Evolutionary conservation across 176 grass and related monocot species (phyloP).

Genomic region (Zoysia japonica): DNA sequence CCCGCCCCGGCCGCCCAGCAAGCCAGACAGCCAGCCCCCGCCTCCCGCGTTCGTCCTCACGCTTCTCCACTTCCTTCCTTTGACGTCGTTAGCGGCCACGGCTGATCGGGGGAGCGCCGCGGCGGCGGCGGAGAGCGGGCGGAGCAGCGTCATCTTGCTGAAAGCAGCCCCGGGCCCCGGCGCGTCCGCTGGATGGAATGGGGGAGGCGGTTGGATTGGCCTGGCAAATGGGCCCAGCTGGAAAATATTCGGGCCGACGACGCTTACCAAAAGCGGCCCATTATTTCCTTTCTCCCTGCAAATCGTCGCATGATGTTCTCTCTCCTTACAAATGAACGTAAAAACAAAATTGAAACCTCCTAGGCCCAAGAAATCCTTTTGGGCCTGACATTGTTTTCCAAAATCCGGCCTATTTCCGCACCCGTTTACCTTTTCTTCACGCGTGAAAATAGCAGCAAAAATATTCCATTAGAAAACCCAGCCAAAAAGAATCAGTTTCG

Average conservation of each 20-base stretch:
- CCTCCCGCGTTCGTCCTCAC: constrained; percentile 37
- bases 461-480: background rate
- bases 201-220: background rate
- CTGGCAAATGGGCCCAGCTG: background rate
- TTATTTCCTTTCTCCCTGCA: background rate
- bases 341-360: background rate
- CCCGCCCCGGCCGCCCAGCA: constrained; percentile 45
- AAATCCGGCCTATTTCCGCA: background rate
- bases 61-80: constrained; percentile 22
- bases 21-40: constrained; percentile 51
- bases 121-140: constrained; percentile 19
- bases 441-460: constrained; percentile 16
- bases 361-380: background rate
- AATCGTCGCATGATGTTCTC: no score
- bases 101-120: background rate
- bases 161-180: background rate
- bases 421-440: background rate
- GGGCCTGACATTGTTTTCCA: background rate
- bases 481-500: background rate
- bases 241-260: background rate
- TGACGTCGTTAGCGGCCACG: background rate
- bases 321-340: no score
- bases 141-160: constrained; percentile 35
- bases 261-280: background rate
- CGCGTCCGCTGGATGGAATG: background rate